Conservation (phyloP, 2,329 filamentous ascomycete species). For the Calonectria hongkongensis region DNA sequence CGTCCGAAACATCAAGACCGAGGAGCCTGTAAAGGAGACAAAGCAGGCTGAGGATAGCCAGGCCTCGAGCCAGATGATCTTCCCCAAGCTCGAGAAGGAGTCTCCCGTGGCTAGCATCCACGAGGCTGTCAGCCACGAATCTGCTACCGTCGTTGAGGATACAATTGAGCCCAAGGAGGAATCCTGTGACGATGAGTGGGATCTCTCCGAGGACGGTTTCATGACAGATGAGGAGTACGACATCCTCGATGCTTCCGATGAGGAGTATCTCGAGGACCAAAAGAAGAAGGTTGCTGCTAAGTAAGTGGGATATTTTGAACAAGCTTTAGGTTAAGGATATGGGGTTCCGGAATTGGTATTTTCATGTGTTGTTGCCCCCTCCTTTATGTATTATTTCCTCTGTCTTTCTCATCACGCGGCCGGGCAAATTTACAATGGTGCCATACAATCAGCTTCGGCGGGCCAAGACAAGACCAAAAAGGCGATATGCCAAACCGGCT, state of each 20-base stretch:
- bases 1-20: slow-evolving; percentile 69
- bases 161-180: slow-evolving; percentile 58
- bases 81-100: slow-evolving; percentile 96
- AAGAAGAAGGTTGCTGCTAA: slow-evolving; percentile 64
- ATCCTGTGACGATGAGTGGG: slow-evolving; percentile 77
- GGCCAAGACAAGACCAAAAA: slow-evolving; percentile 34
- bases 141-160: slow-evolving; percentile 74
- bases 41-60: slow-evolving; percentile 59
- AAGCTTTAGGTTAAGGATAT: slow-evolving; percentile 43
- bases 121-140: slow-evolving; percentile 74
- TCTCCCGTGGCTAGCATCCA: slow-evolving; percentile 89
- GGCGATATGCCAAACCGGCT: slow-evolving; percentile 33
- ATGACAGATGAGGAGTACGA: slow-evolving; percentile 99
- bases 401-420: slow-evolving; percentile 44
- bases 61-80: slow-evolving; percentile 84
- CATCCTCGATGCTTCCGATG: slow-evolving; percentile 94
- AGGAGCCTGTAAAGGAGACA: slow-evolving; percentile 46
- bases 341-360: slow-evolving; percentile 49
- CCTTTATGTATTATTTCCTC: slow-evolving; percentile 52
- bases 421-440: slow-evolving; percentile 34
- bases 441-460: slow-evolving; percentile 26
- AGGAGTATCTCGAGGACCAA: slow-evolving; percentile 82
- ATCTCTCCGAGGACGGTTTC: slow-evolving; percentile 83
- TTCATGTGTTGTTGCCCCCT: slow-evolving; percentile 48
- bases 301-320: slow-evolving; percentile 53